Percentiles rank a stretch among this genome's conserved stretches.
Evolutionary conservation across 2,329 filamentous ascomycete genomes (phyloP).

Genomic region (Neurospora crassa): DNA sequence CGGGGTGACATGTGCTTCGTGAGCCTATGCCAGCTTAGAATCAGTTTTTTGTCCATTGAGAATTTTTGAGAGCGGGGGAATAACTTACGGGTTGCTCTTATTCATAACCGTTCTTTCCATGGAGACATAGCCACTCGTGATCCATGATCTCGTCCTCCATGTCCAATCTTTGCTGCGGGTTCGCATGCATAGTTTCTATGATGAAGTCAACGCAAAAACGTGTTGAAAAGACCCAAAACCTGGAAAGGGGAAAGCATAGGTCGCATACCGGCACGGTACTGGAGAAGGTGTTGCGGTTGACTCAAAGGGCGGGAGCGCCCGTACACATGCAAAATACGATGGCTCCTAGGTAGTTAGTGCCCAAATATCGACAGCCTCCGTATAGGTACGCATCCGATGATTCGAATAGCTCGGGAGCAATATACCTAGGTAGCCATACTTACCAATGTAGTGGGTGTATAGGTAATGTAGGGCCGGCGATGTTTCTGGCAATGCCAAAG

Average conservation of each 20-base stretch:
- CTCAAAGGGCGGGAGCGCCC: not conserved
- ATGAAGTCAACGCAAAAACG: not conserved
- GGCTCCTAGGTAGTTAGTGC: constrained; percentile 3
- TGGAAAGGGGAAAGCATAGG: not conserved
- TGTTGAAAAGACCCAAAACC: not conserved
- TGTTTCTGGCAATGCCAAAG: constrained; percentile 3
- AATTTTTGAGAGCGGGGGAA: not conserved
- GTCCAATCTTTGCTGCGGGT: not conserved
- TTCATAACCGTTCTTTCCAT: not conserved
- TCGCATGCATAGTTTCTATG: not conserved
- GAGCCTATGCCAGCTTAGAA: not conserved
- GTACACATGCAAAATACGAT: constrained; percentile 4
- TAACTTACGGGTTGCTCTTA: not conserved
- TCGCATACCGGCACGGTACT: not conserved
- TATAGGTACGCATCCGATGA: constrained; percentile 1
- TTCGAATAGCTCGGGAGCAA: constrained; percentile 7
- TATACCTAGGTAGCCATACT: constrained; percentile 12
- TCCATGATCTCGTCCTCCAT: not conserved
- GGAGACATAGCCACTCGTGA: not conserved
- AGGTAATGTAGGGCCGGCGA: not conserved
- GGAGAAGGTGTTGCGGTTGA: not conserved
- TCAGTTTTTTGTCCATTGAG: not conserved
- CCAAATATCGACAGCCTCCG: constrained; percentile 5
- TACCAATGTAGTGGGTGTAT: constrained; percentile 3
- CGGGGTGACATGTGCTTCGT: not conserved